A percentile compares a stretch with the other conserved stretches of the same genome.
phyloP scores from a whole-genome alignment of 2,329 filamentous ascomycete species.

The Cadophora luteo-olivacea region DNA sequence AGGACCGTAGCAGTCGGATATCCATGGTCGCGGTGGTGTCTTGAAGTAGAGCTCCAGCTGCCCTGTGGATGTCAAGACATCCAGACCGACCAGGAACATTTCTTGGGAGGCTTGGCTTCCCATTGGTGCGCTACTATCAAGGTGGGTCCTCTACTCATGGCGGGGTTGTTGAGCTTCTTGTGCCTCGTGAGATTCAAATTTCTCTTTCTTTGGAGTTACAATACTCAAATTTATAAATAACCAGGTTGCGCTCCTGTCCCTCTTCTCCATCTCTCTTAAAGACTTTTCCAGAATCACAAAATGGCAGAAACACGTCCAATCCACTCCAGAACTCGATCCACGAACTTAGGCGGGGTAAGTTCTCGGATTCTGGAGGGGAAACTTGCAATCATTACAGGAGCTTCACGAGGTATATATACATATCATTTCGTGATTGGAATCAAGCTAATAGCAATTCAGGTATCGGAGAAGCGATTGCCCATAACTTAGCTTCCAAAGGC shows the following conservation, averaged over 20 bases:
- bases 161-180: conserved; percentile 25
- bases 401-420: conserved; percentile 68
- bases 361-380: conserved; percentile 68
- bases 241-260: not conserved
- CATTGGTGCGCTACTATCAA: conserved; percentile 30
- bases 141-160: conserved; percentile 26
- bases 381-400: conserved; percentile 80
- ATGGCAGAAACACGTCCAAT: conserved; percentile 23
- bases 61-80: not conserved
- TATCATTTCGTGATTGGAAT: not conserved
- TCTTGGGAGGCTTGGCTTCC: not conserved
- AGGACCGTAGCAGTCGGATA: conserved; percentile 84
- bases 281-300: not conserved
- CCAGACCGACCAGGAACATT: conserved; percentile 1
- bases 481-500: conserved; percentile 74
- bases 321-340: conserved; percentile 30
- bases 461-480: conserved; percentile 69
- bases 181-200: conserved; percentile 3
- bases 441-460: conserved; percentile 53
- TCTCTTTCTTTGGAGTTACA: not conserved
- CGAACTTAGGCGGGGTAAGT: conserved; percentile 30
- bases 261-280: not conserved
- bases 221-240: not conserved
- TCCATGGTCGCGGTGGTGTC: conserved; percentile 67
- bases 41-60: conserved; percentile 11